Conservation (phyloP, 371 early-diverging fungal genomes). For the Zychaea mexicana region DNA sequence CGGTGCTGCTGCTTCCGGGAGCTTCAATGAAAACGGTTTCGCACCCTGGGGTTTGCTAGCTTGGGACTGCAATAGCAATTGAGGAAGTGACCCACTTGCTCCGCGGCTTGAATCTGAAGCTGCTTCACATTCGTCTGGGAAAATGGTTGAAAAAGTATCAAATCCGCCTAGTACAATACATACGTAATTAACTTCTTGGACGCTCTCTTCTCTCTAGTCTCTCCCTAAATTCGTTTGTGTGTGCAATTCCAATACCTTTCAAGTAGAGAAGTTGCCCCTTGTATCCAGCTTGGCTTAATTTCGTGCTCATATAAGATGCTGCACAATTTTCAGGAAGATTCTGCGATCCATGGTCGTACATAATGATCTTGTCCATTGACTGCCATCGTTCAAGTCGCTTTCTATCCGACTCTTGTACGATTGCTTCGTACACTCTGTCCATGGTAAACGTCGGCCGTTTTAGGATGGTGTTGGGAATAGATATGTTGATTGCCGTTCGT, state of each 20-base stretch:
- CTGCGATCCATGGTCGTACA: slow-evolving; percentile 57
- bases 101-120: background rate
- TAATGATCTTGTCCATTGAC: slow-evolving; percentile 46
- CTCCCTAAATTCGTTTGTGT: background rate
- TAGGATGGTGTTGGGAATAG: slow-evolving; percentile 61
- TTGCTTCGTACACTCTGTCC: slow-evolving; percentile 56
- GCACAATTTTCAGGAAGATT: slow-evolving; percentile 45
- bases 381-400: slow-evolving; percentile 46
- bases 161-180: background rate
- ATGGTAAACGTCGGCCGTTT: slow-evolving; percentile 60
- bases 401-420: slow-evolving; percentile 50
- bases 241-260: slow-evolving; percentile 37
- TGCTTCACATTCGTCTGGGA: background rate
- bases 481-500: slow-evolving; percentile 52
- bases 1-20: slow-evolving; percentile 29
- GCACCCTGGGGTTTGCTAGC: slow-evolving; percentile 5
- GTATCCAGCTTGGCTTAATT: slow-evolving; percentile 33
- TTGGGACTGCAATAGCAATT: background rate
- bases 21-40: slow-evolving; percentile 25
- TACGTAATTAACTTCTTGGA: background rate
- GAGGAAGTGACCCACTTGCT: background rate
- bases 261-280: slow-evolving; percentile 51
- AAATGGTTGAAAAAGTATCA: background rate
- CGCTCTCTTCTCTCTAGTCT: background rate
- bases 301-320: slow-evolving; percentile 41